Percentiles rank a stretch among this genome's conserved stretches.
phyloP scores from a whole-genome alignment of 1,139 yeast genomes.

The Debaryomyces sp. region DNA sequence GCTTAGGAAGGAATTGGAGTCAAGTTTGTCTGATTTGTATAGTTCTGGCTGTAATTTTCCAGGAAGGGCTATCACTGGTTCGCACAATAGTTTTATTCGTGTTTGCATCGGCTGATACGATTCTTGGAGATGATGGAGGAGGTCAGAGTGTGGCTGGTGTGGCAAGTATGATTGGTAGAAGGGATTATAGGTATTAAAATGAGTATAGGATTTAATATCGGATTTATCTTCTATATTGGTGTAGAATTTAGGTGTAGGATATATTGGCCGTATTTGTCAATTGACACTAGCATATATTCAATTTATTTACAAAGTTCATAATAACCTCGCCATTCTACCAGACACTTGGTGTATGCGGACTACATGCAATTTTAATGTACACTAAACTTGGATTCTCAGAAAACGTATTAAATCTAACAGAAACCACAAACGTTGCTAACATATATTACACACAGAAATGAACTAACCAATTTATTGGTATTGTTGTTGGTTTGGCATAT shows the following conservation, averaged over 20 bases:
- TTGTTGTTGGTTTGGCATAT: constrained; percentile 47
- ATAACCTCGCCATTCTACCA: not conserved
- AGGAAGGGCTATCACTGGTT: not conserved
- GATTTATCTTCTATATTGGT: too few species aligned
- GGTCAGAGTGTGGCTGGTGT: not conserved
- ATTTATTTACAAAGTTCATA: not conserved
- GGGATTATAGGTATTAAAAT: not conserved
- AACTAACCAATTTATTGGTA: constrained; percentile 25
- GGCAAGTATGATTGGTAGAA: not conserved
- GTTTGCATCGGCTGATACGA: not conserved
- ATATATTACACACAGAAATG: constrained; percentile 9
- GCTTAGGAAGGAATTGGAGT: not conserved
- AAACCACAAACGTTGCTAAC: constrained; percentile 3
- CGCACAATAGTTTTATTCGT: not conserved
- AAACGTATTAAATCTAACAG: constrained; percentile 1
- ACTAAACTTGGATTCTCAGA: constrained; percentile 1
- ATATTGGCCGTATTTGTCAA: too few species aligned
- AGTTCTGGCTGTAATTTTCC: not conserved
- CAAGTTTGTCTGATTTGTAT: not conserved
- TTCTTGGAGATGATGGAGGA: not conserved
- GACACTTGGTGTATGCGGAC: not conserved
- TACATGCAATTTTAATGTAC: not conserved
- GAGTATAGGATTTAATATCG: too few species aligned
- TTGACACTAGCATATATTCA: not conserved
- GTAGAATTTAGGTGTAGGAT: too few species aligned